Base-by-base conservation (phyloP, 306 rosid species). In the Quercus mongolica region DNA sequence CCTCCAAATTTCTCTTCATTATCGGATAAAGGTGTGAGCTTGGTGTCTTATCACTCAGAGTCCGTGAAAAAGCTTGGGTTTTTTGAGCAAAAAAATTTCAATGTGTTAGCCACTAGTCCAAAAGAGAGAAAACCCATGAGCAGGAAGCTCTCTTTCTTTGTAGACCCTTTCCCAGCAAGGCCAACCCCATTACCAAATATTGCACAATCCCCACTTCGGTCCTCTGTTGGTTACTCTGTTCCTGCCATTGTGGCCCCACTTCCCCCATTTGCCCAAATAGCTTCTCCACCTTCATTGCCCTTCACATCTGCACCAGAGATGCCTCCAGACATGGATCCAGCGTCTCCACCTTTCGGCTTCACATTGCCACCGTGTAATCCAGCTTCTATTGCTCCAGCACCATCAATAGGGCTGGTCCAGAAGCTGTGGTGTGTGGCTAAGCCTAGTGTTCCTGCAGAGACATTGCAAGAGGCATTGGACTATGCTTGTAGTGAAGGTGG, bases 391-490 rank as follows among this genome's bases (percentile, higher is more conserved):
- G 83, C 97, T 30, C 97, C 94, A 1, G 77, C 83, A 6, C 91
- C 97, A 1, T 69, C 59, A 4, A 79, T 65, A 12, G 76, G 77
- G 46, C 55, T 80, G 28, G 61, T 76, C 52, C 98, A 90, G 80
- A 88, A 87, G 64, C 84, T 85, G 52, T 95, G 99, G 99, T 91
- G 99, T 76, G 98, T 95, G 79, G 99, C 99, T 3, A 95, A 95
- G 88, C 98, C 98, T 5, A 89, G 78, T 56, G 98, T 95, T 76
- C 97, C 97, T 4, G 90, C 81, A 26, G 98, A 88, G 8, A 87
- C 89, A 15, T 75, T 93, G 52, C 99, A 93, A 56, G 84, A 82
- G 77, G 93, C 96, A 20, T 81, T 95, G 84, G 97, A 95, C 64
- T 93, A 89, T 69, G 99, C 99, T 20, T 95, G 99, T 79, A 98